Evolutionary conservation across 345 rosid species (phyloP).

Genomic region (Brassica incana): DNA sequence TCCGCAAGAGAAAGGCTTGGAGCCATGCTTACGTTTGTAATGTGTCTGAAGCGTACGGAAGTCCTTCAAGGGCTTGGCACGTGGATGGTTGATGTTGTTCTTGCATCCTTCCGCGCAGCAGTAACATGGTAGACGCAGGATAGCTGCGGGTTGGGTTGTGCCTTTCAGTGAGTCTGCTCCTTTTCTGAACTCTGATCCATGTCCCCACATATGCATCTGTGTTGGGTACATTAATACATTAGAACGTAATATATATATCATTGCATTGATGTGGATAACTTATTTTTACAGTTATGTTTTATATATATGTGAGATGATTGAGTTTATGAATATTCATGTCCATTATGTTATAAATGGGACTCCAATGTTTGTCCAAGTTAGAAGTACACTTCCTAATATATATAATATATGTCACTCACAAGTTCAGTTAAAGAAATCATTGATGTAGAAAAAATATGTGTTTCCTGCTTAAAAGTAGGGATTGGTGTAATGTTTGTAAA

Average conservation of each 20-base stretch:
- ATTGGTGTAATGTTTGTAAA: not conserved
- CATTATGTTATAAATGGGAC: not conserved
- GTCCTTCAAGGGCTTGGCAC: slow-evolving; percentile 85
- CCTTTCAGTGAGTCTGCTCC: slow-evolving; percentile 92
- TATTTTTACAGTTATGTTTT: not conserved
- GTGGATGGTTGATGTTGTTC: slow-evolving; percentile 95
- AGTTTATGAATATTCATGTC: not conserved
- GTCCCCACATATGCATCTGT: slow-evolving; percentile 99
- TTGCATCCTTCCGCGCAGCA: slow-evolving; percentile 92
- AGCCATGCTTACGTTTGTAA: slow-evolving; percentile 96
- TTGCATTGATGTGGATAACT: not conserved
- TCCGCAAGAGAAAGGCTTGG: slow-evolving; percentile 85
- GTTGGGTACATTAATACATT: not conserved
- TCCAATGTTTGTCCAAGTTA: not conserved
- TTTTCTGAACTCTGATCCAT: slow-evolving; percentile 93
- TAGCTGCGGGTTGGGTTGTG: slow-evolving; percentile 84
- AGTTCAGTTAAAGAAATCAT: not conserved
- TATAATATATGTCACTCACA: not conserved
- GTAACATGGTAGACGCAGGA: slow-evolving; percentile 85
- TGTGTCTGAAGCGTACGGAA: slow-evolving; percentile 97
- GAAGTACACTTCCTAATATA: not conserved
- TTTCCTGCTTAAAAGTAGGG: not conserved
- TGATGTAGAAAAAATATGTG: not conserved
- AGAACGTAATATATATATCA: not conserved
- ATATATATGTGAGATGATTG: not conserved